Evolutionary conservation across 768 basidiomycete genomes (phyloP).

Genomic region (Psilocybe sp.): DNA sequence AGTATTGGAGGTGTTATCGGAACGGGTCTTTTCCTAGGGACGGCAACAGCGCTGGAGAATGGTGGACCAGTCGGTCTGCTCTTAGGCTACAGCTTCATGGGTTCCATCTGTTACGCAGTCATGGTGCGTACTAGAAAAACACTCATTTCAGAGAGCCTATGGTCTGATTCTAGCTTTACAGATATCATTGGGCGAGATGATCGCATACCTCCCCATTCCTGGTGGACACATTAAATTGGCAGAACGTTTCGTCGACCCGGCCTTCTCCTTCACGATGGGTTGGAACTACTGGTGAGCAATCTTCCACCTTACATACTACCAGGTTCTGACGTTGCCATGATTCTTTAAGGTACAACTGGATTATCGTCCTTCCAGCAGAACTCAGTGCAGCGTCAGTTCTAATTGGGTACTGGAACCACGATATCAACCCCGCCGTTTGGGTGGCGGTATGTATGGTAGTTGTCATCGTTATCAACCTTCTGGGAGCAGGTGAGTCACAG

Average conservation of each 20-base stretch:
- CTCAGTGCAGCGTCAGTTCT: slow-evolving; percentile 74
- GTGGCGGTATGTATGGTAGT: slow-evolving; percentile 75
- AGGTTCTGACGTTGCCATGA: neutral
- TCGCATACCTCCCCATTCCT: slow-evolving; percentile 72
- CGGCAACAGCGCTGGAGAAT: slow-evolving; percentile 39
- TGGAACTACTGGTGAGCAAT: slow-evolving; percentile 41
- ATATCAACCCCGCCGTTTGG: slow-evolving; percentile 70
- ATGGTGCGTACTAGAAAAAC: slow-evolving; percentile 43
- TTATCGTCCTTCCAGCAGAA: slow-evolving; percentile 68
- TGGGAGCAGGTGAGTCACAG: slow-evolving; percentile 52
- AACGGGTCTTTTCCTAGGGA: slow-evolving; percentile 72
- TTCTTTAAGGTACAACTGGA: slow-evolving; percentile 53
- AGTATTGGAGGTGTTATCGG: slow-evolving; percentile 62
- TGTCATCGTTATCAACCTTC: slow-evolving; percentile 71
- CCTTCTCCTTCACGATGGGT: slow-evolving; percentile 57
- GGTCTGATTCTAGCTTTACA: slow-evolving; percentile 16
- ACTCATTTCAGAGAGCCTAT: neutral
- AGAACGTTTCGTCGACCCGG: slow-evolving; percentile 77
- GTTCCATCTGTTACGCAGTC: slow-evolving; percentile 64
- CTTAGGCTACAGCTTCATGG: slow-evolving; percentile 67
- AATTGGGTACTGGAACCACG: slow-evolving; percentile 66
- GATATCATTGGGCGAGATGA: slow-evolving; percentile 71
- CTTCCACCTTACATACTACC: neutral
- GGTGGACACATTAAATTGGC: slow-evolving; percentile 80
- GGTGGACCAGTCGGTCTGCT: slow-evolving; percentile 75